Evolutionary conservation across 352 stramenopile species (phyloP).

Genomic region (Peronospora destructor): DNA sequence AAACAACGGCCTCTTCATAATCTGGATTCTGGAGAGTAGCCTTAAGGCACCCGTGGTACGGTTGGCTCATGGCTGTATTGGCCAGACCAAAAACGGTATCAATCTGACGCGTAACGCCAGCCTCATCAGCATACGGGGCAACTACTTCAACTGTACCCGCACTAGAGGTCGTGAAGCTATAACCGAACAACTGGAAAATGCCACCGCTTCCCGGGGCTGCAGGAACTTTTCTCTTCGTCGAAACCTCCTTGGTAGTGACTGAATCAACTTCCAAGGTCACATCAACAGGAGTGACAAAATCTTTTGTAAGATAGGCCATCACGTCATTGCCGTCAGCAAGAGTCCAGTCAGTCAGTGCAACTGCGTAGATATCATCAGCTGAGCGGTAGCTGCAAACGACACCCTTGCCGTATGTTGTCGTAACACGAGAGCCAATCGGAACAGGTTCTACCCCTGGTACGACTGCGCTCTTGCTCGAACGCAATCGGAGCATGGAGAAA

Average conservation of each 20-base stretch:
- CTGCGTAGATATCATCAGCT: constrained; percentile 24
- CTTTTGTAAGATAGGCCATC: constrained; percentile 46
- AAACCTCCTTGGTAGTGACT: constrained; percentile 19
- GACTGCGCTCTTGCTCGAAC: constrained; percentile 16
- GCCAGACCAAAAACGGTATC: constrained; percentile 56
- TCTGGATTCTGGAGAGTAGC: constrained; percentile 43
- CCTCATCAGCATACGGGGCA: constrained; percentile 38
- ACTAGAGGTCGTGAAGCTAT: constrained; percentile 20
- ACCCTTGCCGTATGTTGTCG: constrained; percentile 57
- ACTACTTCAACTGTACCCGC: constrained; percentile 1
- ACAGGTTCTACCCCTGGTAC: constrained; percentile 7
- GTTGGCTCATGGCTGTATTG: constrained; percentile 40
- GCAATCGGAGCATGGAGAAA: constrained; percentile 55
- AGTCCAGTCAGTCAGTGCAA: constrained; percentile 42
- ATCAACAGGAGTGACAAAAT: constrained; percentile 29
- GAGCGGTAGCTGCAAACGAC: constrained; percentile 41
- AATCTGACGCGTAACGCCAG: constrained; percentile 32
- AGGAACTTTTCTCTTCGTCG: constrained; percentile 6
- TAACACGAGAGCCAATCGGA: constrained; percentile 34
- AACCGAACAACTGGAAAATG: constrained; percentile 67
- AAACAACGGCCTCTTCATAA: constrained; percentile 39
- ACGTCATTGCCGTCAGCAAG: constrained; percentile 34
- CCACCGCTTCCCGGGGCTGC: constrained; percentile 37
- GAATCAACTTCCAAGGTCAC: constrained; percentile 32
- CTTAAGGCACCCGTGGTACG: constrained; percentile 43